Percentiles rank a stretch among this genome's conserved stretches.
phyloP scores from a whole-genome alignment of 768 basidiomycete genomes.

The Piloderma croceum region DNA sequence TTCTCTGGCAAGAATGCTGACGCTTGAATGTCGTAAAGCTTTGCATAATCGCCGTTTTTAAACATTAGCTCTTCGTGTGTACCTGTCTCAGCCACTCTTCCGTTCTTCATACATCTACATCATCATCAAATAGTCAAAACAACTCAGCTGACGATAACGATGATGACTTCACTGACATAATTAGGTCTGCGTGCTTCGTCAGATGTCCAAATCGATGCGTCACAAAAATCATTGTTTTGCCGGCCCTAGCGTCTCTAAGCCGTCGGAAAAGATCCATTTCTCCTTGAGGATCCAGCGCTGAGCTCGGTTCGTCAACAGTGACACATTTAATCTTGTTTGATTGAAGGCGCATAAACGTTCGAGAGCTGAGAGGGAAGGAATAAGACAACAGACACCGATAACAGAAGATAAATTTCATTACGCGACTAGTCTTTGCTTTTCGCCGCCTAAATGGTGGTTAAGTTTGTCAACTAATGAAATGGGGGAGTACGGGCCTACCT shows the following conservation, averaged over 20 bases:
- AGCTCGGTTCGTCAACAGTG: constrained; percentile 57
- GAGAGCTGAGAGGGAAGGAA: constrained; percentile 6
- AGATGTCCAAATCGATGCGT: constrained; percentile 52
- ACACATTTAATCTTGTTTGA: constrained; percentile 40
- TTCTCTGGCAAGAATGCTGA: too few relatives aligned
- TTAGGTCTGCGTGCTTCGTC: constrained; percentile 43
- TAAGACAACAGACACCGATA: not conserved
- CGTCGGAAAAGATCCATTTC: constrained; percentile 44
- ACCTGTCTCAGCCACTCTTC: constrained; percentile 19
- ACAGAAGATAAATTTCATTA: constrained; percentile 3
- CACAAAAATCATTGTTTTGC: constrained; percentile 52
- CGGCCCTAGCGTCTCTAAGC: constrained; percentile 32
- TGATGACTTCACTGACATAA: constrained; percentile 36
- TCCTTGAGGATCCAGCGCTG: constrained; percentile 49
- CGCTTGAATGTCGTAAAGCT: not conserved
- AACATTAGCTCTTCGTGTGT: constrained; percentile 19
- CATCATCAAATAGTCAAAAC: constrained; percentile 1
- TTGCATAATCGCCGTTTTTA: constrained; percentile 14
- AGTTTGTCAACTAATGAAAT: not conserved
- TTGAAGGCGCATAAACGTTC: constrained; percentile 20
- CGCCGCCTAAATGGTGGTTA: constrained; percentile 21
- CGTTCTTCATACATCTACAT: constrained; percentile 22
- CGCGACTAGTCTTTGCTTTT: constrained; percentile 28
- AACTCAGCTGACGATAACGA: not conserved
- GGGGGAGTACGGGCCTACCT: too few relatives aligned